Evolutionary conservation across 2,329 filamentous ascomycete species (phyloP).

Genomic region (Diaporthe vaccinii): DNA sequence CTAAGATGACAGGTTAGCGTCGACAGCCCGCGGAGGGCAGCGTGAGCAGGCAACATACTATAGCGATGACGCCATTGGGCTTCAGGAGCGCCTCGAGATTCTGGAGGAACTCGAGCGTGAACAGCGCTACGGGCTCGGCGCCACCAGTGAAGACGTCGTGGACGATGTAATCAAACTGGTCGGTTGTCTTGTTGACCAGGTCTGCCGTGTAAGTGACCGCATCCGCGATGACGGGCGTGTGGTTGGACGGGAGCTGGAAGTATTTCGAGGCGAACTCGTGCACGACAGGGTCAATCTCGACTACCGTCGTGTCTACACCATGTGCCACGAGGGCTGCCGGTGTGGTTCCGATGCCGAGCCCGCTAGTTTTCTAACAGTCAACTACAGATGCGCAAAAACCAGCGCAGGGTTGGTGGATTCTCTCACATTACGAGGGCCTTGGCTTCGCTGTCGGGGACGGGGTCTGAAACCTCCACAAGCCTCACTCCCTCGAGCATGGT

Average conservation of each 20-base stretch:
- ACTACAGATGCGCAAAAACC: background rate
- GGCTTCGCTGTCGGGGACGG: constrained; percentile 72
- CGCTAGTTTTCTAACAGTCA: constrained; percentile 62
- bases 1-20: constrained; percentile 56
- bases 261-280: constrained; percentile 86
- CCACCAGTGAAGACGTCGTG: constrained; percentile 99
- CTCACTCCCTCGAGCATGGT: constrained; percentile 93
- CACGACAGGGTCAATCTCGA: constrained; percentile 94
- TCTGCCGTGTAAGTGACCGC: constrained; percentile 77
- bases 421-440: constrained; percentile 88
- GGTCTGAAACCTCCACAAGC: constrained; percentile 74
- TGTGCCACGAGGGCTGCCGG: constrained; percentile 89
- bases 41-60: constrained; percentile 68
- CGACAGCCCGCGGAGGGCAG: background rate
- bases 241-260: constrained; percentile 83
- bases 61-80: constrained; percentile 85
- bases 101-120: constrained; percentile 86
- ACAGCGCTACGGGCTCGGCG: constrained; percentile 88
- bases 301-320: constrained; percentile 91
- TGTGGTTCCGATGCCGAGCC: constrained; percentile 92
- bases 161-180: constrained; percentile 88
- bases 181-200: constrained; percentile 56
- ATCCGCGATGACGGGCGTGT: constrained; percentile 85
- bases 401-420: background rate
- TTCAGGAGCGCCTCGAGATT: constrained; percentile 79